Evolutionary conservation across 108 stramenopile species (phyloP), one percentile per base, ranked within the genome.

Genomic region (Chaetoceros muelleri): DNA sequence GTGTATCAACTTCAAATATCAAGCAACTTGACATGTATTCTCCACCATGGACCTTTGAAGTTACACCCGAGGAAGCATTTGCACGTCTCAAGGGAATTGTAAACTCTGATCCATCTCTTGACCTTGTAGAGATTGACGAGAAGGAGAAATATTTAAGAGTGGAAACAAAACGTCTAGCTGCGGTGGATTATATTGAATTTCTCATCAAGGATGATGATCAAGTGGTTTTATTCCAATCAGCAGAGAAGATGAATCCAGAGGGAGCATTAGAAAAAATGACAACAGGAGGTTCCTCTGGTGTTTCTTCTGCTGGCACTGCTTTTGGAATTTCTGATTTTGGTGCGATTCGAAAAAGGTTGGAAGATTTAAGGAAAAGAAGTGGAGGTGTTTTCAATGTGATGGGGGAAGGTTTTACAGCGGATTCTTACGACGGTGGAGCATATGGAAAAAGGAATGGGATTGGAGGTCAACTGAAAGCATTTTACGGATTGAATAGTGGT

Each of bases 41-140:
- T n/a, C 76, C 83, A 20, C 89, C 89, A 10, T 91, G 89, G 89
- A 87, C 85, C 3, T 91, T 76, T 75, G 69, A 74, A 58, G 66
- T 69, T 8, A 58, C 58, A 30, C 63, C 77, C 25, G 75, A 82
- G 24, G 85, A 91, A 51, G 78, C 82, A 17, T 71, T 83, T 57
- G 76, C 81, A 21, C 71, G 81, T 24, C 65, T 91, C 57, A 89
- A 89, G 61, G 82, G 82, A 17, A 82, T 82, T 1, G 45, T 86
- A n/a, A 62, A 56, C 24, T 58, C 79, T 2, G 81, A 85, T 49
- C 51, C 59, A 30, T 24, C 57, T 5, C 55, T 66, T 47, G 65
- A 57, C 24, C 55, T 84, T 28, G 61, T 66, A 24, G 72, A 81
- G 28, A 44, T 74, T 31, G 78, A 85, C 40, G 78, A 63, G 20